A percentile compares a stretch with the other conserved stretches of the same genome.
phyloP scores from a whole-genome alignment of 2,329 filamentous ascomycete genomes.

The Ceratocystis alfenasii region DNA sequence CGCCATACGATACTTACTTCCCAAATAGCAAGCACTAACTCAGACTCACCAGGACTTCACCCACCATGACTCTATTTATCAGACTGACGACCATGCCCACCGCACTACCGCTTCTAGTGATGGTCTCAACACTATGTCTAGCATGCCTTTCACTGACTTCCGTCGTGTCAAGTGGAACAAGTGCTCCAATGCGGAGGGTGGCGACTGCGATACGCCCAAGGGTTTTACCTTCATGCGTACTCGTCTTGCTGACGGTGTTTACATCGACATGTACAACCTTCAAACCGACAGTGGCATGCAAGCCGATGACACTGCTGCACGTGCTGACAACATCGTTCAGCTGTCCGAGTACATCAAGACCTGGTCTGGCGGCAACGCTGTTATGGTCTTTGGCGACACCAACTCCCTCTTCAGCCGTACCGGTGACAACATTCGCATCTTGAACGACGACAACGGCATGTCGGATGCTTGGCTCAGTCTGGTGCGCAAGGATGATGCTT shows the following conservation, averaged over 20 bases:
- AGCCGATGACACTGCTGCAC: slow-evolving; percentile 40
- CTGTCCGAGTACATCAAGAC: slow-evolving; percentile 45
- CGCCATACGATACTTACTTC: neutral
- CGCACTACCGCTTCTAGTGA: slow-evolving; percentile 52
- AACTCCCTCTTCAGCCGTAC: slow-evolving; percentile 53
- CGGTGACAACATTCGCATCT: slow-evolving; percentile 42
- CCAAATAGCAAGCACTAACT: neutral
- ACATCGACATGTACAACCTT: slow-evolving; percentile 53
- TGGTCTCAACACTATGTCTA: slow-evolving; percentile 52
- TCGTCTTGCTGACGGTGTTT: slow-evolving; percentile 36
- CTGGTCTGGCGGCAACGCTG: slow-evolving; percentile 47
- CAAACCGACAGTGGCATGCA: slow-evolving; percentile 53
- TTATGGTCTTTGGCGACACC: slow-evolving; percentile 52
- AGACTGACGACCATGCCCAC: slow-evolving; percentile 45
- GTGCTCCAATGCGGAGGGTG: slow-evolving; percentile 43
- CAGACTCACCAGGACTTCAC: slow-evolving; percentile 44
- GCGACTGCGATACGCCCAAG: slow-evolving; percentile 56
- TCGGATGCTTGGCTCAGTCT: slow-evolving; percentile 50
- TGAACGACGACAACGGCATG: slow-evolving; percentile 41
- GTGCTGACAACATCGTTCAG: slow-evolving; percentile 48
- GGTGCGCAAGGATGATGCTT: slow-evolving; percentile 37
- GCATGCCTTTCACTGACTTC: slow-evolving; percentile 45
- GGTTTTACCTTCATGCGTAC: slow-evolving; percentile 57
- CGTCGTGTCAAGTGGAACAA: slow-evolving; percentile 46
- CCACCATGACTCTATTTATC: slow-evolving; percentile 53